Evolutionary conservation across 2,329 filamentous ascomycete species (phyloP), one percentile per base, ranked within the genome.

Genomic region (Monosporascus ibericus): DNA sequence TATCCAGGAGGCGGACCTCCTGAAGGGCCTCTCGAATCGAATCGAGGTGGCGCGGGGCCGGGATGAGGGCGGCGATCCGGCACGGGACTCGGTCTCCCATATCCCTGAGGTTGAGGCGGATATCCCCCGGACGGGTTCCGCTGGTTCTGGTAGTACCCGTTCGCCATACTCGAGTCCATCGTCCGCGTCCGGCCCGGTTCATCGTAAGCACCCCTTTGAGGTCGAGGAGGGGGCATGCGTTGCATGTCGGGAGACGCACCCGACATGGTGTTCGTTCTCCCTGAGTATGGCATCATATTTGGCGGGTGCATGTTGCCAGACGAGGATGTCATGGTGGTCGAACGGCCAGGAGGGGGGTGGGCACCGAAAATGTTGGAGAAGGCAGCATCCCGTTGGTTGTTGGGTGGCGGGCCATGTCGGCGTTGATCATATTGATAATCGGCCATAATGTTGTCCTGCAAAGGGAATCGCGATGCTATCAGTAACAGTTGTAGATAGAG

Each of bases 321-420:
- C 58, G 90, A 86, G 52, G 88, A 91, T 58, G 86, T 94, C 91
- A 97, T 96, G 25, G 92, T 96, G 67, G 96, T 92, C 53, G 92
- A 95, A 69, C 94, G 87, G 53, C 92, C 92, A 46, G 89, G 84
- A 47, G 90, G 90, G 58, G 90, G 91, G 59, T 89, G 81, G 59
- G 85, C 85, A 62, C 92, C 94, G 69, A 97, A 99, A 68, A 97
- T 97, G 73, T 92, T 92, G 60, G 88, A 90, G 72, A 95, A 99
- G 60, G 92, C 94, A 61, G 90, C 90, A 82, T 99, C 92, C 74
- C 94, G 87, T 73, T 94, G 89, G 65, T 77, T 78, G 66, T 79
- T 78, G 58, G 76, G 74, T 51, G 75, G 66, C 24, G 71, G 67
- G 53, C 77, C 76, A 77, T 81, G 78, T 60, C 77, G 66, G 60